Evolutionary conservation across 495 filamentous ascomycete genomes (phyloP).

Genomic region (Hypomontagnella monticulosa): DNA sequence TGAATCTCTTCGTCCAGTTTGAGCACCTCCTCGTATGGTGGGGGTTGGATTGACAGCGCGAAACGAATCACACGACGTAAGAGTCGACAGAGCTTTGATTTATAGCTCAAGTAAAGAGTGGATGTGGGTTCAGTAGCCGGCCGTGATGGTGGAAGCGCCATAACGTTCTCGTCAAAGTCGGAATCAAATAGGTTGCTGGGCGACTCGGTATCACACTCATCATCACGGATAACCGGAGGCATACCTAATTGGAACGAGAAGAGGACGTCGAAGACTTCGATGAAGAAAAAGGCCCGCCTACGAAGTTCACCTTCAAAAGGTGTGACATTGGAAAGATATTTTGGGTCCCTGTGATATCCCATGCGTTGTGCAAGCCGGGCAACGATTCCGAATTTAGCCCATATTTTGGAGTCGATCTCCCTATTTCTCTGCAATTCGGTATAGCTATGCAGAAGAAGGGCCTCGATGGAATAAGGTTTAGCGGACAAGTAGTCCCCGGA

Average conservation of each 20-base stretch:
- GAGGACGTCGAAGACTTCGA: conserved; percentile 61
- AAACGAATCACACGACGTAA: conserved; percentile 52
- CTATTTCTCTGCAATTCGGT: conserved; percentile 49
- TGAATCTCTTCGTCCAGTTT: conserved; percentile 51
- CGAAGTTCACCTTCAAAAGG: conserved; percentile 63
- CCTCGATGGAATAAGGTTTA: conserved; percentile 57
- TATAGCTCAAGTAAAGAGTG: conserved; percentile 54
- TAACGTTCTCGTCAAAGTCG: conserved; percentile 56
- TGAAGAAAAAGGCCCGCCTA: conserved; percentile 59
- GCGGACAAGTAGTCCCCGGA: conserved; percentile 55
- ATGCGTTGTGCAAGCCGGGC: conserved; percentile 59
- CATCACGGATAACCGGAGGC: conserved; percentile 55
- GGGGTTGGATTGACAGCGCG: conserved; percentile 42
- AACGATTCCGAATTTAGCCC: conserved; percentile 55
- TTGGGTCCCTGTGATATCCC: conserved; percentile 64
- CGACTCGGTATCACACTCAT: conserved; percentile 56
- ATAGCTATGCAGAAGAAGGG: conserved; percentile 55
- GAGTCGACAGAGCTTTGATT: conserved; percentile 50
- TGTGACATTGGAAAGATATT: conserved; percentile 55
- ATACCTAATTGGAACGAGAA: conserved; percentile 61
- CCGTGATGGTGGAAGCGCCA: conserved; percentile 50
- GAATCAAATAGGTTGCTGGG: conserved; percentile 58
- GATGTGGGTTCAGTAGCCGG: conserved; percentile 56
- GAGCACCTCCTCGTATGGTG: conserved; percentile 48
- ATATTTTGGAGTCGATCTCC: conserved; percentile 52